phyloP scores from a whole-genome alignment of 345 rosid genomes.

The Populus euphratica region DNA sequence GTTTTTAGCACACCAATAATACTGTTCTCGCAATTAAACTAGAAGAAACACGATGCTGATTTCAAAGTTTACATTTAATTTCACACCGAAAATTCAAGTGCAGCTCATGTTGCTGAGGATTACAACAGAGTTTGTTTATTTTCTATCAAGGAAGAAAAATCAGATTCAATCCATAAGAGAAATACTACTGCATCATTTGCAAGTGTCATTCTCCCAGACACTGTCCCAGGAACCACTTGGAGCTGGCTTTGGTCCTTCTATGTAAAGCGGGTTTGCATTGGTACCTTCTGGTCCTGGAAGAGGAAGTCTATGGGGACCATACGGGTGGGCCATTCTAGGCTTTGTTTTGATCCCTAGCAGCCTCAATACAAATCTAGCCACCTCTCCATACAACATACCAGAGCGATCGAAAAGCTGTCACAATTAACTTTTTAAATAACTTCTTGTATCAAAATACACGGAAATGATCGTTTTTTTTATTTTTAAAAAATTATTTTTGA shows the following conservation, averaged over 20 bases:
- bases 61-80: neutral
- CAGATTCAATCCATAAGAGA: neutral
- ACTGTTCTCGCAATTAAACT: neutral
- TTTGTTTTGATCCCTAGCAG: slow-evolving; percentile 63
- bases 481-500: too few relatives aligned
- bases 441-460: too few relatives aligned
- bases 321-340: slow-evolving; percentile 48
- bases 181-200: neutral
- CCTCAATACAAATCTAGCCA: slow-evolving; percentile 78
- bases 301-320: slow-evolving; percentile 52
- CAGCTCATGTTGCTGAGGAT: neutral
- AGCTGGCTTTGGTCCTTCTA: slow-evolving; percentile 62
- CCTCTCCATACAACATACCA: slow-evolving; percentile 71
- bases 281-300: slow-evolving; percentile 31
- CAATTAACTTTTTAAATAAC: neutral
- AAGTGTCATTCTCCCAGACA: slow-evolving; percentile 51
- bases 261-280: slow-evolving; percentile 37
- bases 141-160: neutral
- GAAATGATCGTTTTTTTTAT: too few relatives aligned
- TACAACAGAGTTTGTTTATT: neutral
- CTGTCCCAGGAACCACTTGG: slow-evolving; percentile 72
- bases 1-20: neutral
- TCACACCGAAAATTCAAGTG: neutral
- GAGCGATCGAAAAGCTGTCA: slow-evolving; percentile 78
- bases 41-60: neutral